Base-by-base conservation (phyloP, 2,329 filamentous ascomycete species). In the Pyrenophora tritici-repentis region DNA sequence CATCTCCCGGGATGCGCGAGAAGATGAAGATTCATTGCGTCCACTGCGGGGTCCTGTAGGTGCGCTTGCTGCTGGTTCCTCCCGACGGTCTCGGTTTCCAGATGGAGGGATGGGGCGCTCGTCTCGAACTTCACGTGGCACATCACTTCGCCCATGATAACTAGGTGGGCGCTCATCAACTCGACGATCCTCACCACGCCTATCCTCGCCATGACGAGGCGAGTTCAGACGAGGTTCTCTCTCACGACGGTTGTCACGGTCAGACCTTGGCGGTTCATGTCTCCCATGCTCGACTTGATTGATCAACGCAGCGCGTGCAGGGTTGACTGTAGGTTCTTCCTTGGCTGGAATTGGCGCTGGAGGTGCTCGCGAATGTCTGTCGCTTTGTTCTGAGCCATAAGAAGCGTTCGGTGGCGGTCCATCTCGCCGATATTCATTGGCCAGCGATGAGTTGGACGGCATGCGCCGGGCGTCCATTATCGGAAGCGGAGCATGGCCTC, bases 31-130 rank as follows among this genome's bases (percentile, higher is more conserved):
- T 18, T 73, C 71, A 24, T 58, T 63, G 38, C 79, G 73, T 43
- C 76, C 76, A 42, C 72, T 72, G 49, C 81, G 78, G 45, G 83
- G 83, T 13, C 81, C 82, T 16, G 78, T 79, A 5, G 83, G 83
- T 37, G 81, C 74, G 32, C 65, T 66, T 20, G 74, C 71, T 41
- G 76, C 74, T 9, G 67, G 57, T n/a, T 72, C 71, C 6, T 74
- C 68, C 18, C 71, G 66, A 22, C 70, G 67, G 48, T 75, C 80
- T 55, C 73, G 75, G 32, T 67, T 72, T 37, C 66, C 50, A 17
- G 62, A 52, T n/a, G 48, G 56, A n/a, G 55, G 34, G 18, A 52
- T 63, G 6, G 53, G 53, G n/a, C 68, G 66, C 24, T 73, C 72
- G 26, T 73, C 71, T n/a, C 68, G 62, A 48, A 64, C 56, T 18